phyloP scores from a whole-genome alignment of 192 early-diverging fungal species.

The Obelidium mucronatum region DNA sequence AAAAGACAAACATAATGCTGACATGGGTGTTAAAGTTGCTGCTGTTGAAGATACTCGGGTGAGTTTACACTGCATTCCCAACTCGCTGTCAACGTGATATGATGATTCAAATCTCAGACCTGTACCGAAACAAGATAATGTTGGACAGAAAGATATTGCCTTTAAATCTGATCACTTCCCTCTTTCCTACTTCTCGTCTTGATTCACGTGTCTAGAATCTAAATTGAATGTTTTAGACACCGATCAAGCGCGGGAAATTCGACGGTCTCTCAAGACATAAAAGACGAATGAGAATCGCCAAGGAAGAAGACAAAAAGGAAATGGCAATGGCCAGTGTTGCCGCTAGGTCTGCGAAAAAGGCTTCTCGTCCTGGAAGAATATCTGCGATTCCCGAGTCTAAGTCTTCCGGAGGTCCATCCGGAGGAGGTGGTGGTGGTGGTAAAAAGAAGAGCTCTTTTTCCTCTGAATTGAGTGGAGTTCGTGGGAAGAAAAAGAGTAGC shows the following conservation, averaged over 20 bases:
- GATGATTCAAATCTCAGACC: slow-evolving; percentile 32
- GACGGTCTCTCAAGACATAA: slow-evolving; percentile 57
- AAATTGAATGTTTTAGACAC: neutral
- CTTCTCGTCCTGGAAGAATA: slow-evolving; percentile 28
- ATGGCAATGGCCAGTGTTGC: slow-evolving; percentile 39
- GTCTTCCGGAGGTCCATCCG: neutral
- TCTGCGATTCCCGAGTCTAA: slow-evolving; percentile 13
- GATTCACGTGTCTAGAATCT: neutral
- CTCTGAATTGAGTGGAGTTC: slow-evolving; percentile 8
- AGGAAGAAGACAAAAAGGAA: slow-evolving; percentile 54
- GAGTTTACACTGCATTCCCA: slow-evolving; percentile 6
- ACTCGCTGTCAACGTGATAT: neutral
- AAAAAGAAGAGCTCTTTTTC: slow-evolving; percentile 26
- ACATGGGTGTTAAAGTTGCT: slow-evolving; percentile 7
- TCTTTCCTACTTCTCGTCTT: neutral
- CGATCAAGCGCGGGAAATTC: slow-evolving; percentile 48
- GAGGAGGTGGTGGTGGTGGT: neutral
- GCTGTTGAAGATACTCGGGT: slow-evolving; percentile 22
- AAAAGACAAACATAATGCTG: slow-evolving; percentile 39
- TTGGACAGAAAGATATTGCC: slow-evolving; percentile 31
- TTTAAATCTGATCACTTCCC: slow-evolving; percentile 17
- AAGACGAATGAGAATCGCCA: slow-evolving; percentile 47
- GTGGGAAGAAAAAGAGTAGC: slow-evolving; percentile 11
- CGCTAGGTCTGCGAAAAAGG: slow-evolving; percentile 46
- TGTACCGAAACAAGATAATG: slow-evolving; percentile 27